Evolutionary conservation across 495 filamentous ascomycete genomes (phyloP), one percentile per base, ranked within the genome.

Genomic region (Penicillium salamii): DNA sequence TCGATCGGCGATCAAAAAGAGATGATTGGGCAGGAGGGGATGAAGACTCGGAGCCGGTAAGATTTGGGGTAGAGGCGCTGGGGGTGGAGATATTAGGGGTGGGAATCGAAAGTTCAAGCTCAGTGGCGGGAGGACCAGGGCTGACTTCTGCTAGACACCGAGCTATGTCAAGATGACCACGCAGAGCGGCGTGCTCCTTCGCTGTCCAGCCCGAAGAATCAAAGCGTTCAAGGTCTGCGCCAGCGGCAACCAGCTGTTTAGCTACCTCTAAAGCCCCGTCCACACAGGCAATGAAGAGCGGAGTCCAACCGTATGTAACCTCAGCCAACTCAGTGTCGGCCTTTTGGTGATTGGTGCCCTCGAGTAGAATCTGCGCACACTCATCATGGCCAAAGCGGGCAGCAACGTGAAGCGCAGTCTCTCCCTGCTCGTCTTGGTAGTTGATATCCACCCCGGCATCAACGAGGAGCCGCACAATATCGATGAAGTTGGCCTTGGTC

Each of bases 131-230:
- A 56, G 68, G 61, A 7, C 62, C 57, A 7, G 70, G 69, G 15
- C 73, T 75, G 21, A 79, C 69, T 39, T 78, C 66, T 6, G 80
- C 82, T 11, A 96, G 74, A 28, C 78, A 77, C 20, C 77, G 76
- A 7, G 90, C 88, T 52, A 97, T 90, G 3, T 77, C 69, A 32
- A 97, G 72, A 61, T 98, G 91, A 0, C 93, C 93, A 56, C 93
- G 72, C 29, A 98, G 69, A 0, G 89, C 86, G 4, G 93, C 93
- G 69, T 97, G 93, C 62, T 98, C 93, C 69, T 85, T 89, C 2
- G 91, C 84, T 1, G 89, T 96, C 95, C 95, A 98, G 7, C 93
- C 93, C 41, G 91, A 97, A 2, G 83, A 83, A 64, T 97, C 93
- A 7, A 70, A 65, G 39, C 78, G 82, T 42, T 85, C 83, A 12